These are phyloP conservation scores for Rhizopus stolonifer DNA, from an alignment of 371 early-diverging fungal species.

Conservation along the genomic window DNA sequence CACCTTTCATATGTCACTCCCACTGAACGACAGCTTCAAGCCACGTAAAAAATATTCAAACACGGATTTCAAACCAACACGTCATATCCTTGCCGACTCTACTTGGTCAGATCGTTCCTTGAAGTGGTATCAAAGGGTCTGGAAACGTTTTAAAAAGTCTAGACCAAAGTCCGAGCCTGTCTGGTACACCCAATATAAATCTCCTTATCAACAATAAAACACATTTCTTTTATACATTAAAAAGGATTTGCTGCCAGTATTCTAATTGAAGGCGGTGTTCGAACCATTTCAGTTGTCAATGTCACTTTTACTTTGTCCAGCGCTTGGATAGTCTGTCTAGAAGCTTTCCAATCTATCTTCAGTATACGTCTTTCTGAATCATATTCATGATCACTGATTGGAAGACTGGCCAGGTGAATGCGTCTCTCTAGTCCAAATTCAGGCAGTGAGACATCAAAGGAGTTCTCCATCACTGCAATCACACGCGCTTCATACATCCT, in stretches of 20 bases:
- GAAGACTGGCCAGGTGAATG: conserved; percentile 44
- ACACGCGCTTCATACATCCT: conserved; percentile 34
- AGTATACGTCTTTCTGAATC: conserved; percentile 35
- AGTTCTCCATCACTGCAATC: conserved; percentile 45
- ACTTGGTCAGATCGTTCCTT: no score
- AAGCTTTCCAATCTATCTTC: conserved; percentile 57
- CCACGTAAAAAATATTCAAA: no score
- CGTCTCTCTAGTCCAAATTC: conserved; percentile 63
- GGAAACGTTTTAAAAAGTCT: no score
- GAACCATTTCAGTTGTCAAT: conserved; percentile 61
- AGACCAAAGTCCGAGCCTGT: no score
- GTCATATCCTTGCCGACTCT: no score
- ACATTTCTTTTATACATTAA: neutral
- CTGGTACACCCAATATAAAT: no score
- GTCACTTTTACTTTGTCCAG: conserved; percentile 61
- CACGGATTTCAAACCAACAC: no score
- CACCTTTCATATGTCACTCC: no score
- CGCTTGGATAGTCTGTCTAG: conserved; percentile 61
- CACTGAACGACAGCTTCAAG: no score
- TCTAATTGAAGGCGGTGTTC: conserved; percentile 69
- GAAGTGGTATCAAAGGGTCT: no score
- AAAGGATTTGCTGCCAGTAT: conserved; percentile 65
- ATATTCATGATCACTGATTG: conserved; percentile 40
- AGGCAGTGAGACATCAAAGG: conserved; percentile 62
- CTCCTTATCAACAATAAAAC: no score